phyloP scores from a whole-genome alignment of 257 asterid species.

The Prunella vulgaris region DNA sequence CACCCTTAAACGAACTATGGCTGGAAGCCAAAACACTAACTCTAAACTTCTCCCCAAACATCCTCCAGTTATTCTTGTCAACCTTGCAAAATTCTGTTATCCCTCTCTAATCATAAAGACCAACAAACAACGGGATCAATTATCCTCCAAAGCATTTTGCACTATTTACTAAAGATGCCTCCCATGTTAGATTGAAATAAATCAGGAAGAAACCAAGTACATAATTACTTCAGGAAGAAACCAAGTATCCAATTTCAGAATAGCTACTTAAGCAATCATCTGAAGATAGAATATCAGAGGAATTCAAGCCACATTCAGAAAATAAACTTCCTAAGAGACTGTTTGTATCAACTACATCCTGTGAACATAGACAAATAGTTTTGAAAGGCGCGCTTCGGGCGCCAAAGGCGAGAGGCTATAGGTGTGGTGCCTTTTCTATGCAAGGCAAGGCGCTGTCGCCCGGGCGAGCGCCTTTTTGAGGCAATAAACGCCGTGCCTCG shows the following conservation, averaged over 20 bases:
- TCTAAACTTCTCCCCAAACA: background rate
- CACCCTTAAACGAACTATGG: background rate
- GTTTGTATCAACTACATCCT: background rate
- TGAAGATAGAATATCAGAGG: background rate
- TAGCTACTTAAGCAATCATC: background rate
- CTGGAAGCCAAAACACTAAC: background rate
- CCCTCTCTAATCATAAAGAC: no score
- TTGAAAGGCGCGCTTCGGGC: no score
- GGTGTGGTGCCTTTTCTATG: no score
- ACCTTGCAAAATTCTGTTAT: no score
- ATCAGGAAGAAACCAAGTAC: background rate
- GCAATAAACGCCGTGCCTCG: no score
- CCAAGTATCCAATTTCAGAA: background rate
- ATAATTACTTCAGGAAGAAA: background rate
- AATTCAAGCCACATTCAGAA: constrained; percentile 8
- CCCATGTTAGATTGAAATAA: no score
- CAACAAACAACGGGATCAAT: no score
- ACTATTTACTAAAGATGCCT: no score
- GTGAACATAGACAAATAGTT: background rate
- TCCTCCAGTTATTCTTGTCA: background rate
- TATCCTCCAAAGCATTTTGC: no score
- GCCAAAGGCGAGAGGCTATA: no score
- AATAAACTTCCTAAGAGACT: background rate
- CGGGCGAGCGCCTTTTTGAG: no score
- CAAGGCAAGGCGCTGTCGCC: no score